Percentiles rank a stretch among this genome's conserved stretches.
Evolutionary conservation across 202 grass and related monocot genomes (phyloP).

Genomic region (Saccharum hybrid): DNA sequence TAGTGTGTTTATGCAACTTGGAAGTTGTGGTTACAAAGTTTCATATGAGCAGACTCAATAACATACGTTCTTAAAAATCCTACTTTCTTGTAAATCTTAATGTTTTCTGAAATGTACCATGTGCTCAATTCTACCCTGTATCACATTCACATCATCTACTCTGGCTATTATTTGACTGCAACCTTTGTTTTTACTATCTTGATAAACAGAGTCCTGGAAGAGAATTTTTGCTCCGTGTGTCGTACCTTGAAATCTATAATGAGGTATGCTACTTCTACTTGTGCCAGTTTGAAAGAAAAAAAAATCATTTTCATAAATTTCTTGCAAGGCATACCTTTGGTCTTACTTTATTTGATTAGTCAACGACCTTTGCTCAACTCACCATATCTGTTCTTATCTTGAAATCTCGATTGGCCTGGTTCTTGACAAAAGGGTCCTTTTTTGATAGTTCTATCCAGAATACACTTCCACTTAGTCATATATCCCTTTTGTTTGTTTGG

Average conservation of each 20-base stretch:
- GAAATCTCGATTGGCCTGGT: not conserved
- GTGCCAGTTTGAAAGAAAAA: conserved; percentile 11
- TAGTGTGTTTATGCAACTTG: conserved; percentile 18
- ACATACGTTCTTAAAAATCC: conserved; percentile 2
- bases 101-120: conserved; percentile 13
- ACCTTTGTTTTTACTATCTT: conserved; percentile 42
- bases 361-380: not conserved
- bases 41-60: conserved; percentile 6
- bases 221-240: conserved; percentile 99
- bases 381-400: conserved; percentile 3
- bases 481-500: conserved; percentile 24
- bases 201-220: conserved; percentile 85
- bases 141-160: conserved; percentile 28
- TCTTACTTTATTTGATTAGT: conserved; percentile 39
- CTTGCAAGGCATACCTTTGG: conserved; percentile 27
- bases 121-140: conserved; percentile 10
- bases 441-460: conserved; percentile 4
- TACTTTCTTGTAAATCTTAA: conserved; percentile 36
- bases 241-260: conserved; percentile 98
- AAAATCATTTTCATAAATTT: conserved; percentile 27
- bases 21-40: conserved; percentile 10
- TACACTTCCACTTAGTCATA: conserved; percentile 6
- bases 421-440: conserved; percentile 6
- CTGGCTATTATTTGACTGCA: conserved; percentile 25
- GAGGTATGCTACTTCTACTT: conserved; percentile 63